Evolutionary conservation across 78 protist species (phyloP).

Genomic region (Creolimax fragrantissima): DNA sequence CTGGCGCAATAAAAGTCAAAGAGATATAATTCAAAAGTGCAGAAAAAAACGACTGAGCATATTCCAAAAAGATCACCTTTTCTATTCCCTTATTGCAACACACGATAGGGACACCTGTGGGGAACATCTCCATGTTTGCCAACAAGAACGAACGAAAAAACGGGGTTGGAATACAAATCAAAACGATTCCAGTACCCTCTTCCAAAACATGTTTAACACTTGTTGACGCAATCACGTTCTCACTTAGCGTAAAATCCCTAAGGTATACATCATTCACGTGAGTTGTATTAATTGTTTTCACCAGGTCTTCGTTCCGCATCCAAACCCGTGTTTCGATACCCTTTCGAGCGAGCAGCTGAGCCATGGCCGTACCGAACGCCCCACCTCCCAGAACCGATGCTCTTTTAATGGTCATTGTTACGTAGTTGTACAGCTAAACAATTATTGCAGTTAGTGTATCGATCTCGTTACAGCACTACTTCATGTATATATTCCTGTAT

Average conservation of each 20-base stretch:
- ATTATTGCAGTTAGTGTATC: too few species aligned
- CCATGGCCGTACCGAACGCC: slow-evolving; percentile 20
- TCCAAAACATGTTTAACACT: background rate
- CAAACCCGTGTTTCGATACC: background rate
- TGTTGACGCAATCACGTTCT: background rate
- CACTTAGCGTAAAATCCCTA: background rate
- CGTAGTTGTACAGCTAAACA: too few species aligned
- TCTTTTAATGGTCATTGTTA: background rate
- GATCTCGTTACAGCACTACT: too few species aligned
- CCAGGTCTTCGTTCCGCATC: background rate
- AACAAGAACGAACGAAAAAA: slow-evolving; percentile 7
- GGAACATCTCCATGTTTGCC: background rate
- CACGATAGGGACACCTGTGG: background rate
- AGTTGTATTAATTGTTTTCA: background rate
- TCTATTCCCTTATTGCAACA: slow-evolving; percentile 12
- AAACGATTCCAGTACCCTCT: background rate
- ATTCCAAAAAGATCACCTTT: too few species aligned
- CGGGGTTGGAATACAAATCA: background rate
- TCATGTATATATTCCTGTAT: too few species aligned
- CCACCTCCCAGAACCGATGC: slow-evolving; percentile 1
- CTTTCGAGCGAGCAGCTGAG: slow-evolving; percentile 8
- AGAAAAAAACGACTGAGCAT: too few species aligned
- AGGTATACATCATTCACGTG: background rate
- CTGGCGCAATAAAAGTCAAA: too few species aligned
- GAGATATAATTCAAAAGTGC: too few species aligned